Evolutionary conservation across 441 rosid genomes (phyloP).

Genomic region (Macaranga tanarius): DNA sequence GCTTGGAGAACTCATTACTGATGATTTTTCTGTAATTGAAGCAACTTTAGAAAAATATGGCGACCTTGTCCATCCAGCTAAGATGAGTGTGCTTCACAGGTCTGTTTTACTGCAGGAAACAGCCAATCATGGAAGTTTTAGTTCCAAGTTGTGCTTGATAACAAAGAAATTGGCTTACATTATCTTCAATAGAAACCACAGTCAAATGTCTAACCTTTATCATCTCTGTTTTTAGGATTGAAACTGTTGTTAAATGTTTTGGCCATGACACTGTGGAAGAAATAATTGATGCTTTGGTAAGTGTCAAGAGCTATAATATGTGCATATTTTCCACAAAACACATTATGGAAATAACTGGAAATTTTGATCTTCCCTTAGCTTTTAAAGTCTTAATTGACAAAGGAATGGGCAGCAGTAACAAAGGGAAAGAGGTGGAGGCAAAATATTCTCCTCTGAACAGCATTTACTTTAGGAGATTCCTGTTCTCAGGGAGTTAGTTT

Average conservation of each 20-base stretch:
- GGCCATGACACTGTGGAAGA: slow-evolving; percentile 79
- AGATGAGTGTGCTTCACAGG: slow-evolving; percentile 70
- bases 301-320: slow-evolving; percentile 16
- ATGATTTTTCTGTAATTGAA: slow-evolving; percentile 86
- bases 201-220: slow-evolving; percentile 4
- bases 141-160: background rate
- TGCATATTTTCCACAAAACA: background rate
- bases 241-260: slow-evolving; percentile 70
- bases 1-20: slow-evolving; percentile 67
- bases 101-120: slow-evolving; percentile 32
- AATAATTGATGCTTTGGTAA: slow-evolving; percentile 77
- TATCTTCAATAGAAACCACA: slow-evolving; percentile 13
- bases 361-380: background rate
- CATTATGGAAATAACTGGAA: background rate
- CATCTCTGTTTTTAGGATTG: slow-evolving; percentile 45
- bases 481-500: background rate
- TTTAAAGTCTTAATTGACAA: background rate
- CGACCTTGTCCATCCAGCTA: slow-evolving; percentile 62
- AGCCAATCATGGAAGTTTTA: slow-evolving; percentile 7
- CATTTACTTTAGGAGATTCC: background rate
- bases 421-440: background rate
- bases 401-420: no score
- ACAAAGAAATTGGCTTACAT: background rate
- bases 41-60: slow-evolving; percentile 53
- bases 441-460: background rate